phyloP scores from a whole-genome alignment of 306 rosid genomes.

The Morella rubra region DNA sequence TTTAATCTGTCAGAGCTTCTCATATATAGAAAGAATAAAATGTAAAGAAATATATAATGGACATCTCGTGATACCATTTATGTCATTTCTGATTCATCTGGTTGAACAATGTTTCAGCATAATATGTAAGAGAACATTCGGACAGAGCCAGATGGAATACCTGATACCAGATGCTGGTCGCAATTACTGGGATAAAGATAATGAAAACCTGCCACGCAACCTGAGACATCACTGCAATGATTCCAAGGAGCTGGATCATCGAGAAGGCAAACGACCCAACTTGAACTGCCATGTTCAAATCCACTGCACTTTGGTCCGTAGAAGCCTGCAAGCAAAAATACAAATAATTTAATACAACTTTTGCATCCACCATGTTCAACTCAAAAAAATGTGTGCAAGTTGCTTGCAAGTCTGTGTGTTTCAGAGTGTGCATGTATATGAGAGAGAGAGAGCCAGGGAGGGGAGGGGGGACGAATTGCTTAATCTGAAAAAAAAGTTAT shows the following conservation, averaged over 20 bases:
- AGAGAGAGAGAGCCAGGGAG: background rate
- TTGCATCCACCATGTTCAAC: no score
- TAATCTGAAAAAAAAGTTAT: background rate
- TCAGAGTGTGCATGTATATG: background rate
- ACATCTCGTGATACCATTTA: background rate
- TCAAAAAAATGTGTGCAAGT: background rate
- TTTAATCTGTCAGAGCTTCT: background rate
- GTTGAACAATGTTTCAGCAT: background rate
- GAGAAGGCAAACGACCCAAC: constrained; percentile 33
- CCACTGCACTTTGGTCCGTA: constrained; percentile 53
- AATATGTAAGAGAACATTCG: background rate
- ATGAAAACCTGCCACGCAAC: constrained; percentile 60
- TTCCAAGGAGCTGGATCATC: constrained; percentile 44
- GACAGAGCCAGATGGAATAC: constrained; percentile 25
- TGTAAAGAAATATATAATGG: background rate
- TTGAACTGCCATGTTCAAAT: constrained; percentile 33
- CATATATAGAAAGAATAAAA: background rate
- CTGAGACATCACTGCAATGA: constrained; percentile 52
- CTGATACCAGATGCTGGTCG: constrained; percentile 49
- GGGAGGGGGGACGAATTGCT: background rate
- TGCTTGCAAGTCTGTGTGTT: background rate
- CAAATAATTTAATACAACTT: background rate
- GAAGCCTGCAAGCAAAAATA: constrained; percentile 44
- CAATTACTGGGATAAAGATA: constrained; percentile 50
- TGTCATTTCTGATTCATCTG: background rate